Evolutionary conservation across 1,284 basidiomycete genomes (phyloP), one percentile per base, ranked within the genome.

Genomic region (Thecaphora frezii): DNA sequence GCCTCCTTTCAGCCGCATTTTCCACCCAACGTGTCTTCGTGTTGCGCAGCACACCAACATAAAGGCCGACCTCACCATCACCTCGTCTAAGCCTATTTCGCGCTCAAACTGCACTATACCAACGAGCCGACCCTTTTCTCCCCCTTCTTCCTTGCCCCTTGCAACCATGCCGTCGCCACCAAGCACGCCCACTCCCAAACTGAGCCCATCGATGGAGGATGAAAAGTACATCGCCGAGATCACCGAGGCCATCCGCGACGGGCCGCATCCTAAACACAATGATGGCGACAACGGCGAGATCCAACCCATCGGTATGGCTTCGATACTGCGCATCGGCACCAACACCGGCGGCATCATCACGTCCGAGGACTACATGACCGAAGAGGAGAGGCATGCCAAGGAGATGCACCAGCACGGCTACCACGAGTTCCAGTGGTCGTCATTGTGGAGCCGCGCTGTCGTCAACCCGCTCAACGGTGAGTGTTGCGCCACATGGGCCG

Each of bases 391-490:
- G 45, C 46, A 56, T 42, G 41, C 21, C 10, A 48, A 63, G 44
- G 59, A 54, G 2, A 48, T 67, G 46, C 49, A 59, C 45, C 56
- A 54, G 14, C 55, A 49, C 38, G 59, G 64, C 4, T 59, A 67
- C 37, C 53, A 63, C 50, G 53, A 61, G 44, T 80, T 79, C 68
- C 46, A 38, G 14, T 70, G 71, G 58, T 66, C 69, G 2, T 74
- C 71, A 25, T 71, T 80, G 9, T 80, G 74, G 74, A 39, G 55
- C 22, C 54, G 54, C 1, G 76, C 74, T 18, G 70, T 73, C 52
- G 70, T 86, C 52, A 86, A 86, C 69, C 83, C 84, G 0, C 60
- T 82, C 64, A 86, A 86, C 69, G 59, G 38, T 39, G 19, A 39
- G 38, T 9, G 14, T 18, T 18, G 5, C 9, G 9, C 38, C 7